These are phyloP conservation scores for Rhodocollybia butyracea DNA, from an alignment of 768 basidiomycete species.

Conservation along the genomic window DNA sequence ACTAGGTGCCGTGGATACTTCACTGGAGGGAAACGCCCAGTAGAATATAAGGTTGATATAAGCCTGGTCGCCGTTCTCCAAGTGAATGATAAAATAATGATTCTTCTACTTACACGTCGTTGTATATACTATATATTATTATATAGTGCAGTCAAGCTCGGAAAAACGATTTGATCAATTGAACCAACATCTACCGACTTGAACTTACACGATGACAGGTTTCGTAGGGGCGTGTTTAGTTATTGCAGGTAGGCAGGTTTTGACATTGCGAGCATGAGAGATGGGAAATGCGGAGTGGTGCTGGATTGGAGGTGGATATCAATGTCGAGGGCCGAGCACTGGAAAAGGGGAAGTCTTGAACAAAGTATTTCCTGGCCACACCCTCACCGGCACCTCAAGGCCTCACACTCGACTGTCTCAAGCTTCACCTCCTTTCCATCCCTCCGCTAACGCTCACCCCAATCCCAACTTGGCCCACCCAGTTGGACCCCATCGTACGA, in stretches of 20 bases:
- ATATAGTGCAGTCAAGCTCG: too few relatives aligned
- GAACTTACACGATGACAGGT: constrained; percentile 89
- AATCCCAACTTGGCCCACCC: constrained; percentile 47
- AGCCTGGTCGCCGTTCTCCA: too few relatives aligned
- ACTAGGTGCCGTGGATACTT: too few relatives aligned
- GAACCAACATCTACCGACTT: constrained; percentile 72
- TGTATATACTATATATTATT: too few relatives aligned
- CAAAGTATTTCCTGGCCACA: constrained; percentile 88
- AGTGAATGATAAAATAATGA: too few relatives aligned
- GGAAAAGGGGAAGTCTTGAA: too few relatives aligned
- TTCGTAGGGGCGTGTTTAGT: constrained; percentile 81
- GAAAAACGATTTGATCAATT: too few relatives aligned
- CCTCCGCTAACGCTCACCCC: constrained; percentile 49
- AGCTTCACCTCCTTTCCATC: constrained; percentile 54
- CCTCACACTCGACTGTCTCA: constrained; percentile 95
- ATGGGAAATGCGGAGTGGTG: constrained; percentile 95
- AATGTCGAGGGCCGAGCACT: constrained; percentile 96
- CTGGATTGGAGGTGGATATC: constrained; percentile 97
- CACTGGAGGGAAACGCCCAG: too few relatives aligned
- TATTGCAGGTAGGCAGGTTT: constrained; percentile 96
- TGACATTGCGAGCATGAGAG: constrained; percentile 98
- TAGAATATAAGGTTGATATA: too few relatives aligned
- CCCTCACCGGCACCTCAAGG: constrained; percentile 80
- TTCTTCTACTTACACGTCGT: too few relatives aligned
- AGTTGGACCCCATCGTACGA: constrained; percentile 48